A percentile compares a stretch with the other conserved stretches of the same genome.
phyloP scores from a whole-genome alignment of 768 basidiomycete species.

The Cubamyces sp. region DNA sequence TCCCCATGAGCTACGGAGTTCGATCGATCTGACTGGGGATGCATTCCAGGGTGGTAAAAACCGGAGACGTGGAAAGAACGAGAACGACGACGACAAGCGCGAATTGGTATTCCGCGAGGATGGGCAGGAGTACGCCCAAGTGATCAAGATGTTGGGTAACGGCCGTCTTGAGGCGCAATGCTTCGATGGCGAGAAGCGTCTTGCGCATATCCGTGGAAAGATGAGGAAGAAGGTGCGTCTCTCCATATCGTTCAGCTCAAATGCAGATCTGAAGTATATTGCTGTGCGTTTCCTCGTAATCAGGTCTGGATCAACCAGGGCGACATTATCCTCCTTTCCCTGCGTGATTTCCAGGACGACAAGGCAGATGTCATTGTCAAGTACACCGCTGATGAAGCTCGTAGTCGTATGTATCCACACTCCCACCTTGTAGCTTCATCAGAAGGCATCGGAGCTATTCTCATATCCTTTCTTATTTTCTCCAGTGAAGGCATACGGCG shows the following conservation, averaged over 20 bases:
- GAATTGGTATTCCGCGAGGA: slow-evolving; percentile 99
- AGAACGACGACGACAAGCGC: slow-evolving; percentile 98
- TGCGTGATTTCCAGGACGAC: slow-evolving; percentile 99
- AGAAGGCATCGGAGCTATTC: background rate
- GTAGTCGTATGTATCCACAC: slow-evolving; percentile 58
- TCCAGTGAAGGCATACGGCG: slow-evolving; percentile 94
- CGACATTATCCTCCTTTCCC: slow-evolving; percentile 91
- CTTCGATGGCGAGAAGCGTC: slow-evolving; percentile 97
- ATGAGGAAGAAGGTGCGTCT: slow-evolving; percentile 95
- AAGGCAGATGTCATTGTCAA: slow-evolving; percentile 99
- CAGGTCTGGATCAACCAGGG: slow-evolving; percentile 99
- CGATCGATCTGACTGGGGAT: slow-evolving; percentile 5
- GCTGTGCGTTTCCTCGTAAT: background rate
- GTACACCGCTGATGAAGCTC: slow-evolving; percentile 95
- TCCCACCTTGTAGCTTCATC: background rate
- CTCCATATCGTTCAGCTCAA: background rate
- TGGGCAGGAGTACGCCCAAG: slow-evolving; percentile 98
- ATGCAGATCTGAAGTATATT: background rate
- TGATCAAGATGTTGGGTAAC: slow-evolving; percentile 98
- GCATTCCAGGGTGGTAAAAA: slow-evolving; percentile 92
- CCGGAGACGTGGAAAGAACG: slow-evolving; percentile 99
- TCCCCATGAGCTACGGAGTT: background rate
- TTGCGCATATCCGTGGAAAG: slow-evolving; percentile 98
- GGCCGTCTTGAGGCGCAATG: slow-evolving; percentile 95
- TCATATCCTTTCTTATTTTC: background rate